Percentiles rank a stretch among this genome's conserved stretches.
Conservation (phyloP, 1,139 yeast genomes). For the Petasospora rhodanensis region DNA sequence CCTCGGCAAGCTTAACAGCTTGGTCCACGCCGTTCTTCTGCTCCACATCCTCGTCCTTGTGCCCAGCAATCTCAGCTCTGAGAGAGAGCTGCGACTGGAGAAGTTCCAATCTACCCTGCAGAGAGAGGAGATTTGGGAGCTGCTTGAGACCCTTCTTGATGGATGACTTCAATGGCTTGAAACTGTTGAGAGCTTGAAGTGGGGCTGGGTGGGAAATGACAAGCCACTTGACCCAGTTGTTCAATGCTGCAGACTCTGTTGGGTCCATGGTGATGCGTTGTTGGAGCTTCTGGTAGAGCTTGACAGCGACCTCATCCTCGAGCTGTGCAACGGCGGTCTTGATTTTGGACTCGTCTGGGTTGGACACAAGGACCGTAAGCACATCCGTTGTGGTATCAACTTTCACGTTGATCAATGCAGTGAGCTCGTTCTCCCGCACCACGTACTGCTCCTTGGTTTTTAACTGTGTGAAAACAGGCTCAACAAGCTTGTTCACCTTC, state of each 20-base stretch:
- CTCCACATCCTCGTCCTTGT: slow-evolving; percentile 9
- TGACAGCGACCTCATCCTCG: slow-evolving; percentile 52
- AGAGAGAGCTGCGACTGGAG: slow-evolving; percentile 69
- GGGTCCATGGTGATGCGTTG: slow-evolving; percentile 62
- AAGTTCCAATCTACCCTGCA: slow-evolving; percentile 82
- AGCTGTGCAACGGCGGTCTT: slow-evolving; percentile 57
- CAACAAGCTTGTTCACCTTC: slow-evolving; percentile 7
- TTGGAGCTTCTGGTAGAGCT: slow-evolving; percentile 62
- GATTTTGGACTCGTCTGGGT: slow-evolving; percentile 59
- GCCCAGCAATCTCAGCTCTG: slow-evolving; percentile 46
- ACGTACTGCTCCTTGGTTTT: slow-evolving; percentile 10
- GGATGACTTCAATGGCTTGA: slow-evolving; percentile 62
- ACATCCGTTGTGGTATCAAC: slow-evolving; percentile 12
- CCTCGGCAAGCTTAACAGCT: no score
- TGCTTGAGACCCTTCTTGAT: slow-evolving; percentile 59
- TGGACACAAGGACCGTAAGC: slow-evolving; percentile 58
- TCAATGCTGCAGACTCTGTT: slow-evolving; percentile 61
- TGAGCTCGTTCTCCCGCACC: slow-evolving; percentile 18
- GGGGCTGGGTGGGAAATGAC: slow-evolving; percentile 70
- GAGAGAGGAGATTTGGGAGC: slow-evolving; percentile 72
- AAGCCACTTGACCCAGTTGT: slow-evolving; percentile 81
- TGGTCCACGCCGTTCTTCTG: slow-evolving; percentile 11
- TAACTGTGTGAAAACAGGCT: slow-evolving; percentile 8
- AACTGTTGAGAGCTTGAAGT: slow-evolving; percentile 47
- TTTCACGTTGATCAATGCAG: slow-evolving; percentile 11